A percentile compares a stretch with the other conserved stretches of the same genome.
phyloP scores from a whole-genome alignment of 1,284 basidiomycete species.

The Fistulinella cinereoalba region DNA sequence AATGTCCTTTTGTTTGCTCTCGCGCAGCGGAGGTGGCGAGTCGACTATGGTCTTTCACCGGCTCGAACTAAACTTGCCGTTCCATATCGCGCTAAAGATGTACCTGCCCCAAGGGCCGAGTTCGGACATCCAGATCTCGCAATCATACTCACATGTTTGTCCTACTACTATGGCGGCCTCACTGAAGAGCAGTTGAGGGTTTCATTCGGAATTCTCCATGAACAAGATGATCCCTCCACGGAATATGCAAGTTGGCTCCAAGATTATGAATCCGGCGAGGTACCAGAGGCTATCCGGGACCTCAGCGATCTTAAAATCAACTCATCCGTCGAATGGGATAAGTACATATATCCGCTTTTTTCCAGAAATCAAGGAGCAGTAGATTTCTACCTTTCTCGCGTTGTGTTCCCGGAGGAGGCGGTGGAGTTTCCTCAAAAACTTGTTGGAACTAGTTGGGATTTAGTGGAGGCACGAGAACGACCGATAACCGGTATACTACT shows the following conservation, averaged over 20 bases:
- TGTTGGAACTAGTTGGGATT: constrained; percentile 50
- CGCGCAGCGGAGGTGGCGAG: constrained; percentile 44
- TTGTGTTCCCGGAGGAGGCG: constrained; percentile 26
- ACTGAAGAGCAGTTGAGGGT: constrained; percentile 34
- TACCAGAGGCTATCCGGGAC: neutral
- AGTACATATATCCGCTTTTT: constrained; percentile 36
- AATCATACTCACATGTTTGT: constrained; percentile 45
- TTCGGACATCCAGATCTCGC: constrained; percentile 54
- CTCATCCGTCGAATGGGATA: constrained; percentile 32
- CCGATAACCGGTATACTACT: constrained; percentile 7
- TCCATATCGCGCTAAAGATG: constrained; percentile 52
- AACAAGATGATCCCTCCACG: constrained; percentile 41
- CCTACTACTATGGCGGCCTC: constrained; percentile 51
- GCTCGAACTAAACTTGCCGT: constrained; percentile 42
- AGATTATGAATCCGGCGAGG: constrained; percentile 13
- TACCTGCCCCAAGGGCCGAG: constrained; percentile 44
- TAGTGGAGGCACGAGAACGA: constrained; percentile 34
- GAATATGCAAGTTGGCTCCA: constrained; percentile 45
- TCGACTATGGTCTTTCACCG: constrained; percentile 46
- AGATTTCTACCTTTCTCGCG: constrained; percentile 45
- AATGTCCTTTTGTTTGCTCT: constrained; percentile 41
- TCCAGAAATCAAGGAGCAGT: constrained; percentile 38
- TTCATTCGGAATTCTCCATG: constrained; percentile 41
- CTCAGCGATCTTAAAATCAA: constrained; percentile 36
- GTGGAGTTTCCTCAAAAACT: constrained; percentile 48